Base-by-base conservation (phyloP, 2,329 filamentous ascomycete species). In the Calonectria hongkongensis region DNA sequence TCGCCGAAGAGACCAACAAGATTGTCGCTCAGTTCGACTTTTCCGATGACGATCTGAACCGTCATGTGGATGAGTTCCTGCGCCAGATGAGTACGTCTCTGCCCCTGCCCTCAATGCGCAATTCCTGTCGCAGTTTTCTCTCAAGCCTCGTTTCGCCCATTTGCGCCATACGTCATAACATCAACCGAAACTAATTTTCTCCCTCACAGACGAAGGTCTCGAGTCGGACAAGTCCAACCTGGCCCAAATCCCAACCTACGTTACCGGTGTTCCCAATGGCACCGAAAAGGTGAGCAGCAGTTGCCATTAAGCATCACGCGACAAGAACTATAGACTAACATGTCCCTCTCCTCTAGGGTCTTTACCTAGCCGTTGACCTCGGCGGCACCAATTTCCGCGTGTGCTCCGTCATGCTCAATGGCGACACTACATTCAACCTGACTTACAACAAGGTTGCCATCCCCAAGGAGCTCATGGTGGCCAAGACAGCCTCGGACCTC, bases 331-430 rank as follows among this genome's bases (percentile, higher is more conserved):
- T 56, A 30, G 60, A 66, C 66, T 70, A 33, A 66, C 76, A 66
- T 72, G n/a, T 25, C 50, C 58, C 65, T 25, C 21, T 43, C 50
- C 28, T 56, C n/a, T 79, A 97, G 95, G 97, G 97, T 60, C 89
- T 98, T 47, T 99, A 98, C 86, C 92, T 99, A 82, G 96, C 97
- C 47, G 96, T 99, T 76, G 97, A 99, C 82, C 90, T 99, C n/a
- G 97, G 97, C 74, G 97, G 97, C 80, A 99, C 97, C 76, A 99
- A 99, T 87, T 98, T 98, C 86, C 94, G 97, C 79, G 97, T 99
- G 81, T 99, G 97, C 87, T 98, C 96, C 51, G 94, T 99, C 81
- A 91, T 94, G 79, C 89, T 99, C 73, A 96, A 98, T 83, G 97
- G 97, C 81, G 95, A 98, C 86, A 96, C 94, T 79, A 98, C 95